Percentiles rank a stretch among this genome's conserved stretches.
phyloP scores from a whole-genome alignment of 306 rosid species.

The Cicer arietinum region DNA sequence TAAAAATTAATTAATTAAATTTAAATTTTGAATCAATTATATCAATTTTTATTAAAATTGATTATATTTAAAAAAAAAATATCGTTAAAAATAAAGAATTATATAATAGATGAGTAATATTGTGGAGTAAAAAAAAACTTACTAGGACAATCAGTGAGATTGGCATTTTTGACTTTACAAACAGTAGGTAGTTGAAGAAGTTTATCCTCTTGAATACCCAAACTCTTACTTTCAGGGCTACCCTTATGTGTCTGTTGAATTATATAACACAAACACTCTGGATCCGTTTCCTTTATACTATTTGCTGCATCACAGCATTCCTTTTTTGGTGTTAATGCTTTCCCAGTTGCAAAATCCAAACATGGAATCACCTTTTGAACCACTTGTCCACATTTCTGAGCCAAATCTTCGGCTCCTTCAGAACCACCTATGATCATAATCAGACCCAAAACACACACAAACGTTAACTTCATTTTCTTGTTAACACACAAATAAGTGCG shows the following conservation, averaged over 20 bases:
- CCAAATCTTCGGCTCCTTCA: constrained; percentile 32
- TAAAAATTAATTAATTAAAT: too few species aligned
- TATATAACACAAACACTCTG: constrained; percentile 78
- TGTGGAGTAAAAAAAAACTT: constrained; percentile 3
- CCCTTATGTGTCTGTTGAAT: constrained; percentile 72
- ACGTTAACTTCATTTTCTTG: neutral
- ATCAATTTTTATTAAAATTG: too few species aligned
- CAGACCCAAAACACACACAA: neutral
- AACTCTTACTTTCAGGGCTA: constrained; percentile 46
- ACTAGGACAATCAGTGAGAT: constrained; percentile 72
- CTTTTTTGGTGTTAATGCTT: constrained; percentile 56
- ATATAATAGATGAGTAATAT: too few species aligned
- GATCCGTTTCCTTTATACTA: constrained; percentile 54
- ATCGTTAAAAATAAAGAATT: too few species aligned
- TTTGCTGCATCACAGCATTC: constrained; percentile 66
- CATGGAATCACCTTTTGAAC: constrained; percentile 62
- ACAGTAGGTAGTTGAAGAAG: constrained; percentile 76
- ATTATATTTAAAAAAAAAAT: too few species aligned
- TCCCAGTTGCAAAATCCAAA: constrained; percentile 63
- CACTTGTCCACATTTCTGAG: constrained; percentile 49
- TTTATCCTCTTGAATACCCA: constrained; percentile 70
- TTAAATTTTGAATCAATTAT: too few species aligned
- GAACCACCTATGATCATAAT: neutral
- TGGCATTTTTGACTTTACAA: constrained; percentile 68
- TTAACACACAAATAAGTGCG: too few species aligned